Evolutionary conservation across 352 stramenopile species (phyloP), one percentile per base, ranked within the genome.

Genomic region (Phytophthora agathidicida): DNA sequence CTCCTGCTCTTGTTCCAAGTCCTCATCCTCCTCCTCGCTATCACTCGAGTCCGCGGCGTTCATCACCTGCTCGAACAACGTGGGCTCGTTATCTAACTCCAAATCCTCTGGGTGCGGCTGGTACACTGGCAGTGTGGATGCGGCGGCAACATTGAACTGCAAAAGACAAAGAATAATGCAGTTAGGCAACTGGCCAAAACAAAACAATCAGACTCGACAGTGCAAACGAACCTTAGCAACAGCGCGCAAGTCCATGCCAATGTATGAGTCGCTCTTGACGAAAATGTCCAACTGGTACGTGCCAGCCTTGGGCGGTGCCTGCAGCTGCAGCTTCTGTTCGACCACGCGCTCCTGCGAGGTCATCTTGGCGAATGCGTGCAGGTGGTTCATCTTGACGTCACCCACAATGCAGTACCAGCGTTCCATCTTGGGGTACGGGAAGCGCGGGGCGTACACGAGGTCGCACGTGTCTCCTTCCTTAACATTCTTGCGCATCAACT

Each of bases 81-180:
- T 99, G 16, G 98, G 97, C 72, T 99, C 98, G 63, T 99, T 98
- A 83, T 99, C 97, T 71, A 99, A 88, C 66, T 98, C 96, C 60
- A 98, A 79, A 83, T 99, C 98, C 53, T 99, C 98, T 37, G 95
- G 95, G 68, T 99, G 98, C 23, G 98, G 78, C 72, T 98, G 84
- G 77, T 97, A 99, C 62, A 98, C 91, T 10, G 96, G 97, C 36
- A 99, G 78, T 22, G 77, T 73, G 5, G 91, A 77, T 51, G 97
- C 93, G 50, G 97, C 80, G 41, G 98, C 74, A 13, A 99, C 96
- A 30, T 91, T 96, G 58, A 99, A 98, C 64, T 97, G 51, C 10
- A 75, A 0, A 0, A 60, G 3, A 54, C 23, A 73, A 41, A 43
- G 44, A 57, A 6, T 56, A 50, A 53, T 5, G 54, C 14, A 43